phyloP scores from a whole-genome alignment of 2,329 filamentous ascomycete genomes.

The Fusarium sulawesiense region DNA sequence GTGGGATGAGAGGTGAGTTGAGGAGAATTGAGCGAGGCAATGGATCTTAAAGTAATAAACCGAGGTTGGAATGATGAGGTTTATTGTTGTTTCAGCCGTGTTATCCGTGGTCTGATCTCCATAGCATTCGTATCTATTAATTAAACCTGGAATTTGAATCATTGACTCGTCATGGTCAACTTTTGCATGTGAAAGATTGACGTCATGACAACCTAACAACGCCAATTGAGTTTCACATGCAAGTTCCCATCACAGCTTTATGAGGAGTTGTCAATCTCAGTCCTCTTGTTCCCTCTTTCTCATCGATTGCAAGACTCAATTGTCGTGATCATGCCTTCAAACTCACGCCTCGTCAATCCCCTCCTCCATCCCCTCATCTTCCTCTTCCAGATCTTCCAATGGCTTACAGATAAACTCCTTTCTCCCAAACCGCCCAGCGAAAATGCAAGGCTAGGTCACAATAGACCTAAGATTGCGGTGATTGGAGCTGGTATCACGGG shows the following conservation, averaged over 20 bases:
- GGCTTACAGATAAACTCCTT: constrained; percentile 71
- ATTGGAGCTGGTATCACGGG: constrained; percentile 79
- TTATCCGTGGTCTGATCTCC: constrained; percentile 7
- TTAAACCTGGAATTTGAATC: constrained; percentile 18
- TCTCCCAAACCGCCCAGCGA: constrained; percentile 76
- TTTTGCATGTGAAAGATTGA: constrained; percentile 41
- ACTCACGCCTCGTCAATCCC: constrained; percentile 52
- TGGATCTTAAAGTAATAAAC: background rate
- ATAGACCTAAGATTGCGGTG: constrained; percentile 73
- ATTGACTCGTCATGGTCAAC: constrained; percentile 32
- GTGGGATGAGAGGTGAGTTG: background rate
- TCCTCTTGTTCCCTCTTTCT: too few species aligned
- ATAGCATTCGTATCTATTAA: background rate
- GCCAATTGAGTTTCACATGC: constrained; percentile 30
- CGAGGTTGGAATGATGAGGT: constrained; percentile 27
- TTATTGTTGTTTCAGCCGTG: constrained; percentile 33
- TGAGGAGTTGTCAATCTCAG: background rate
- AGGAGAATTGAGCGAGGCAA: background rate
- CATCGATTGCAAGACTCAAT: background rate
- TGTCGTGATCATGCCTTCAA: constrained; percentile 48
- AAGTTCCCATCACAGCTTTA: constrained; percentile 4
- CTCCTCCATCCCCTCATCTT: constrained; percentile 68
- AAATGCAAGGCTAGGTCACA: constrained; percentile 59
- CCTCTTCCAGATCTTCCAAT: constrained; percentile 74
- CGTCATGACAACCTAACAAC: constrained; percentile 39